These are phyloP conservation scores for Pilaira anomala DNA, from an alignment of 192 early-diverging fungal species.

Conservation along the genomic window DNA sequence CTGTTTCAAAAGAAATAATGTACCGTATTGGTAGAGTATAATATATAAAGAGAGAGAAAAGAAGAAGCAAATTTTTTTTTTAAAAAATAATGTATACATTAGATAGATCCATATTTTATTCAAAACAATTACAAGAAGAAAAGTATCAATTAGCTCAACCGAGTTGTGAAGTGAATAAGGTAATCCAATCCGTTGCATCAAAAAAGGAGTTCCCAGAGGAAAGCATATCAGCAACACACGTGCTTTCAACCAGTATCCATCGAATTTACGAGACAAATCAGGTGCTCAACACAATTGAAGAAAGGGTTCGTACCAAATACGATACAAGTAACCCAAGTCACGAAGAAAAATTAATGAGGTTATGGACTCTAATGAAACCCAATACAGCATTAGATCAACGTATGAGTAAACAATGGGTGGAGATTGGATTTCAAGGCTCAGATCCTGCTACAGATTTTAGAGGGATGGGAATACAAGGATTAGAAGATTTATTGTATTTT, in stretches of 20 bases:
- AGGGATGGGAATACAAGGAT: slow-evolving; percentile 78
- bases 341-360: slow-evolving; percentile 31
- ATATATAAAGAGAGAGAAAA: no score
- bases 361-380: slow-evolving; percentile 64
- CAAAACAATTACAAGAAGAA: slow-evolving; percentile 38
- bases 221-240: neutral
- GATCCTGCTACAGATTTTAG: slow-evolving; percentile 86
- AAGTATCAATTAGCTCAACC: neutral
- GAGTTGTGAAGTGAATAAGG: neutral
- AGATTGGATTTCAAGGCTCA: slow-evolving; percentile 82
- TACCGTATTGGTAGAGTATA: slow-evolving; percentile 23
- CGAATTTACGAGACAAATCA: neutral
- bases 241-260: neutral
- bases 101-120: slow-evolving; percentile 51
- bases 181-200: neutral
- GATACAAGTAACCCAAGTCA: slow-evolving; percentile 3
- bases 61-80: no score
- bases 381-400: slow-evolving; percentile 44
- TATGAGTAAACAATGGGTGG: slow-evolving; percentile 60
- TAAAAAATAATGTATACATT: no score
- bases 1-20: neutral
- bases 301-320: neutral
- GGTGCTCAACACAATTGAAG: neutral
- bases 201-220: slow-evolving; percentile 9
- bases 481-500: slow-evolving; percentile 72